Evolutionary conservation across 345 rosid genomes (phyloP).

Genomic region (Cardiospermum halicacabum): DNA sequence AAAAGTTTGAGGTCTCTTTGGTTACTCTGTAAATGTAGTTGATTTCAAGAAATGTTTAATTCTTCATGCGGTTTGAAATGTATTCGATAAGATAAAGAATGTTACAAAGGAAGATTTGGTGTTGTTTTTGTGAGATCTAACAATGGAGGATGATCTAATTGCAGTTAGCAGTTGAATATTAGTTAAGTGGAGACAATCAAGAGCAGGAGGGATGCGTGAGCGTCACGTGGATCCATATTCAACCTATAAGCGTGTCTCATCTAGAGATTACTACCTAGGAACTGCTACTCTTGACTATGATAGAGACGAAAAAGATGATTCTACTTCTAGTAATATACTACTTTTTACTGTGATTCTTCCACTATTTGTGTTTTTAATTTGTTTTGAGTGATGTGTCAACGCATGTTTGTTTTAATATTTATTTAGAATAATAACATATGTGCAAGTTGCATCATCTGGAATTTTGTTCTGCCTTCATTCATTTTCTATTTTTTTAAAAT

Average conservation of each 20-base stretch:
- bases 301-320: conserved; percentile 45
- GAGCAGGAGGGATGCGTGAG: conserved; percentile 58
- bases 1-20: no score
- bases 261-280: conserved; percentile 30
- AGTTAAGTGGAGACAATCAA: conserved; percentile 5
- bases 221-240: conserved; percentile 46
- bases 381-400: not conserved
- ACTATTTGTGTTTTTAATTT: not conserved
- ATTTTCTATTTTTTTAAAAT: not conserved
- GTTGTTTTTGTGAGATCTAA: no score
- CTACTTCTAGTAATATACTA: conserved; percentile 34
- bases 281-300: conserved; percentile 7
- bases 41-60: no score
- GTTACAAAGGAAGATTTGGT: no score
- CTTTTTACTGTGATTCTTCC: not conserved
- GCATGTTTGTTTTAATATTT: conserved; percentile 1
- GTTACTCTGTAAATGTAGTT: no score
- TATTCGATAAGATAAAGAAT: no score
- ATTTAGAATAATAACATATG: not conserved
- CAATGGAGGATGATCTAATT: not conserved
- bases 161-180: conserved; percentile 24
- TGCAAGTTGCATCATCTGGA: conserved; percentile 6
- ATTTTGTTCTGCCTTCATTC: not conserved
- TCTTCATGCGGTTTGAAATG: no score
- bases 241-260: conserved; percentile 46